phyloP scores from a whole-genome alignment of 805 yeast species.

The Lachancea nothofagi region DNA sequence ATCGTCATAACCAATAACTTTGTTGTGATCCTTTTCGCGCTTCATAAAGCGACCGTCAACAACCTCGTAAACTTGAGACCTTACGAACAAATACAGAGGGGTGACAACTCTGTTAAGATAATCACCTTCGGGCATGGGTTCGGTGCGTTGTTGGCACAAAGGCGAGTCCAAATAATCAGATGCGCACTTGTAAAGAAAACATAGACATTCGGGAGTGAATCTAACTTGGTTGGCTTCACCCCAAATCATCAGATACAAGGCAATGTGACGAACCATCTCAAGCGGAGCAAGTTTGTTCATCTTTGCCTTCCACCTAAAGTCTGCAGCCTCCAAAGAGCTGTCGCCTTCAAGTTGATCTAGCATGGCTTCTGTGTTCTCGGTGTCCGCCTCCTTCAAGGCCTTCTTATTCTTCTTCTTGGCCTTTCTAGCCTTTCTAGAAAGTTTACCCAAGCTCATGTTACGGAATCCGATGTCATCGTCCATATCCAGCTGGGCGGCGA shows the following conservation, averaged over 20 bases:
- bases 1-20: slow-evolving; percentile 90
- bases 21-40: slow-evolving; percentile 80
- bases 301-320: slow-evolving; percentile 75
- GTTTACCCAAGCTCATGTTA: slow-evolving; percentile 71
- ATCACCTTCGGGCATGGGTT: slow-evolving; percentile 83
- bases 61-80: slow-evolving; percentile 77
- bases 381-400: slow-evolving; percentile 60
- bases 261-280: slow-evolving; percentile 74
- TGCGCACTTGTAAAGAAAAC: slow-evolving; percentile 94
- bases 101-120: slow-evolving; percentile 87
- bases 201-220: slow-evolving; percentile 82
- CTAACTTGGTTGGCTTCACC: slow-evolving; percentile 94
- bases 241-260: slow-evolving; percentile 73
- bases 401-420: slow-evolving; percentile 76
- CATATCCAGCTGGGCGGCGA: slow-evolving; percentile 82
- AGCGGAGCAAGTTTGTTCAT: slow-evolving; percentile 69
- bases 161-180: slow-evolving; percentile 84
- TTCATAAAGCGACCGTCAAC: slow-evolving; percentile 76
- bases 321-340: slow-evolving; percentile 77
- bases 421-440: slow-evolving; percentile 73
- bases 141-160: slow-evolving; percentile 80
- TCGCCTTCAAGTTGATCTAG: slow-evolving; percentile 72
- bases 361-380: slow-evolving; percentile 54
- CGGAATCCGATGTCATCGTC: slow-evolving; percentile 81
- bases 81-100: slow-evolving; percentile 75